phyloP scores from a whole-genome alignment of 2,329 filamentous ascomycete species.

The Aspergillus udagawae region DNA sequence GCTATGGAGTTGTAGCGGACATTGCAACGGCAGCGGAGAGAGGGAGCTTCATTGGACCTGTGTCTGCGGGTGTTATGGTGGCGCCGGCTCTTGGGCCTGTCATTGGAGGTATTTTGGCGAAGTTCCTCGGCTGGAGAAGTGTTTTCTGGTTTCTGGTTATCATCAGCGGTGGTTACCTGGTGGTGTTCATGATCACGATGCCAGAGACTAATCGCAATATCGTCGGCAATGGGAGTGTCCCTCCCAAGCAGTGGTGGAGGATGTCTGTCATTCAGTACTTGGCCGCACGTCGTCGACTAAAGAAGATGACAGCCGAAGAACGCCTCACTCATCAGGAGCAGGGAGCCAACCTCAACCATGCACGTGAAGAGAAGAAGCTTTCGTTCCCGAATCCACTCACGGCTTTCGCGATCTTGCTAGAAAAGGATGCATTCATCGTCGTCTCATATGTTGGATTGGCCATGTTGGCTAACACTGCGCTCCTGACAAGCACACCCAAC shows the following conservation, averaged over 20 bases:
- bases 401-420: conserved; percentile 35
- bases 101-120: conserved; percentile 39
- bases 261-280: conserved; percentile 17
- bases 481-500: conserved; percentile 38
- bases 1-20: conserved; percentile 41
- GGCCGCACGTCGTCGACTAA: neutral
- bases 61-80: conserved; percentile 35
- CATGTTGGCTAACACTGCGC: conserved; percentile 35
- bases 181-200: conserved; percentile 29
- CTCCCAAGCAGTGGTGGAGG: conserved; percentile 22
- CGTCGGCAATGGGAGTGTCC: conserved; percentile 24
- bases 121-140: conserved; percentile 36
- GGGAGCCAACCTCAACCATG: neutral
- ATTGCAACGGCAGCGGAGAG: conserved; percentile 40
- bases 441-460: conserved; percentile 34
- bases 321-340: neutral
- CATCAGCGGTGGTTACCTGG: conserved; percentile 31
- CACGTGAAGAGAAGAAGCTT: conserved; percentile 28
- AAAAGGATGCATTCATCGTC: conserved; percentile 36
- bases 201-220: conserved; percentile 37
- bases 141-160: conserved; percentile 46
- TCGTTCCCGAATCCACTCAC: conserved; percentile 44
- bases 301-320: conserved; percentile 1
- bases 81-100: conserved; percentile 40
- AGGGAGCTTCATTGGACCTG: conserved; percentile 41